phyloP scores from a whole-genome alignment of 2,329 filamentous ascomycete species.

The Chrysoporthe deuterocubensis region DNA sequence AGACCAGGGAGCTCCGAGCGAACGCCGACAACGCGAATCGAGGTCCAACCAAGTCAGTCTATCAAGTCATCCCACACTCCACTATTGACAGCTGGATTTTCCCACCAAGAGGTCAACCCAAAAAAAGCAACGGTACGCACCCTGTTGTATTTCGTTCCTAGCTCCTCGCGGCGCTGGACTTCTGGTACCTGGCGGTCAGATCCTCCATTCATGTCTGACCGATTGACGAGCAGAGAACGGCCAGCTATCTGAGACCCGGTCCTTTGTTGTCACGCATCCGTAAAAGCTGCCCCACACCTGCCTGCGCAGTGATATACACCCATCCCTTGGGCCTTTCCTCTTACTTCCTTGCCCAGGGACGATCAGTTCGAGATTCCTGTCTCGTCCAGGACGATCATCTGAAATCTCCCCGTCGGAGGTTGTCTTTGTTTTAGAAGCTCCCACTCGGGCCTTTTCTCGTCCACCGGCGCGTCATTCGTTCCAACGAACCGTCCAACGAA shows the following conservation, averaged over 20 bases:
- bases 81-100: neutral
- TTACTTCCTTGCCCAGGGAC: neutral
- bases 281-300: neutral
- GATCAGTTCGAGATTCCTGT: neutral
- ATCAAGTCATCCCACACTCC: neutral
- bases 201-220: slow-evolving; percentile 18
- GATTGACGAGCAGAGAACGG: slow-evolving; percentile 5
- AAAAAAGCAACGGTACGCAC: neutral
- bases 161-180: neutral
- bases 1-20: neutral
- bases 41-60: neutral
- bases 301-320: neutral
- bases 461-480: slow-evolving; percentile 8
- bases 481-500: slow-evolving; percentile 11
- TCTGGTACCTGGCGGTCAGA: slow-evolving; percentile 12
- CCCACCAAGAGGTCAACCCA: neutral
- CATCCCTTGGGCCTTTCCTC: neutral
- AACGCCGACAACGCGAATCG: neutral
- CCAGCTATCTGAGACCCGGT: slow-evolving; percentile 13
- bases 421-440: neutral
- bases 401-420: neutral
- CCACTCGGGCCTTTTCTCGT: neutral
- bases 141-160: slow-evolving; percentile 9
- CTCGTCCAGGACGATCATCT: neutral
- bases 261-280: slow-evolving; percentile 7